Evolutionary conservation across 2,329 filamentous ascomycete genomes (phyloP), one percentile per base, ranked within the genome.

Genomic region (Parastagonospora nodorum): DNA sequence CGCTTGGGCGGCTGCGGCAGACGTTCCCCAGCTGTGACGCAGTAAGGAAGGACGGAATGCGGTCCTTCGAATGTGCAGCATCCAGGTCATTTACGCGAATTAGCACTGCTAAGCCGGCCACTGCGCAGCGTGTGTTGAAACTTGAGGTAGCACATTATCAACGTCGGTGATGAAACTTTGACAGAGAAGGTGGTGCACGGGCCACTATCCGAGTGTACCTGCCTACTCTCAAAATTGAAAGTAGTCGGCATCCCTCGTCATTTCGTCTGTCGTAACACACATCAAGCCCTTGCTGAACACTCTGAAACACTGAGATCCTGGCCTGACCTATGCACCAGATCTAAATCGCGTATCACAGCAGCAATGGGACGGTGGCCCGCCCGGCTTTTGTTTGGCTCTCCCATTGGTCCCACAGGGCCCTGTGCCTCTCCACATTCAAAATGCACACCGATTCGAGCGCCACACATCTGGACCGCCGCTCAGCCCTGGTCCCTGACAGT

Each of bases 21-120:
- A 45, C 44, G 53, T 51, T 52, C 53, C 42, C 45, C 56, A 57
- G 48, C 47, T 50, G 53, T 57, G 46, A 45, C 53, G 49, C 36
- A 54, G 51, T 47, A 50, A 57, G 42, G 57, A 60, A 49, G 57
- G 58, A 50, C 58, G 61, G 57, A 57, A 53, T 30, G 44, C 53
- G 53, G 56, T 61, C 57, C 54, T 57, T 48, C 55, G 68, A 29
- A 61, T 53, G 36, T 51, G 48, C 46, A 61, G 48, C 51, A 59
- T 56, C 58, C 62, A 54, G 55, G 52, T 63, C 70, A 73, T 73
- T 58, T 65, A 61, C 59, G 55, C 60, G 38, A 57, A 48, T 50
- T 45, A 55, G 50, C 57, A 51, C 45, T 45, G 47, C 46, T 44
- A 43, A 53, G 45, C 47, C 51, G 52, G 51, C 60, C 54, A 61